Evolutionary conservation across 495 filamentous ascomycete genomes (phyloP).

Genomic region (Bacidia gigantensis): DNA sequence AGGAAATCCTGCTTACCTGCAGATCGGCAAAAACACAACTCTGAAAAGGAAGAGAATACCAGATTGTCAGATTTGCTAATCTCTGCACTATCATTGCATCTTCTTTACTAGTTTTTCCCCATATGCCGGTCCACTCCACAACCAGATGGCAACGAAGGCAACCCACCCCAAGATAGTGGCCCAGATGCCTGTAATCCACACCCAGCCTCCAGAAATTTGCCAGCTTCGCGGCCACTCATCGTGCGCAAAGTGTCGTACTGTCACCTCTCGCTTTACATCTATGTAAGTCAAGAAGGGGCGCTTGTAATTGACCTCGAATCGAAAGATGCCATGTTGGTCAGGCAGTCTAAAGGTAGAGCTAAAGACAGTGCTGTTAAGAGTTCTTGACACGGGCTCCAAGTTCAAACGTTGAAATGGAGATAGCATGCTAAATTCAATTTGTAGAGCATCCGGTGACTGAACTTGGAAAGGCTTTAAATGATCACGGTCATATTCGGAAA

Average conservation of each 20-base stretch:
- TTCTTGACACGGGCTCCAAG: conserved; percentile 44
- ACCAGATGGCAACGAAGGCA: conserved; percentile 74
- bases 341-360: conserved; percentile 64
- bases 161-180: conserved; percentile 74
- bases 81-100: conserved; percentile 48
- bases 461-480: conserved; percentile 60
- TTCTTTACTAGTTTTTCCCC: conserved; percentile 26
- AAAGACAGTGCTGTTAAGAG: conserved; percentile 59
- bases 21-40: no score
- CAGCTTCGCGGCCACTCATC: conserved; percentile 90
- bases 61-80: no score
- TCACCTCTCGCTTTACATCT: conserved; percentile 90
- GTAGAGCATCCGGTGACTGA: conserved; percentile 54
- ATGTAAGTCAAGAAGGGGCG: conserved; percentile 78
- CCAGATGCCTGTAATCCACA: conserved; percentile 84
- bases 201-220: conserved; percentile 81
- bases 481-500: conserved; percentile 68
- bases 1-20: no score
- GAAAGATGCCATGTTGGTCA: conserved; percentile 97
- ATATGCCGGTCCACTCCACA: conserved; percentile 63
- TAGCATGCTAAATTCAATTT: conserved; percentile 97
- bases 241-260: conserved; percentile 90
- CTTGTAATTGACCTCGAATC: conserved; percentile 92
- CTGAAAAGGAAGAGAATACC: no score
- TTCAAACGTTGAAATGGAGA: conserved; percentile 92